Evolutionary conservation across 768 basidiomycete genomes (phyloP).

Genomic region (Strobilomyces dryophilus): DNA sequence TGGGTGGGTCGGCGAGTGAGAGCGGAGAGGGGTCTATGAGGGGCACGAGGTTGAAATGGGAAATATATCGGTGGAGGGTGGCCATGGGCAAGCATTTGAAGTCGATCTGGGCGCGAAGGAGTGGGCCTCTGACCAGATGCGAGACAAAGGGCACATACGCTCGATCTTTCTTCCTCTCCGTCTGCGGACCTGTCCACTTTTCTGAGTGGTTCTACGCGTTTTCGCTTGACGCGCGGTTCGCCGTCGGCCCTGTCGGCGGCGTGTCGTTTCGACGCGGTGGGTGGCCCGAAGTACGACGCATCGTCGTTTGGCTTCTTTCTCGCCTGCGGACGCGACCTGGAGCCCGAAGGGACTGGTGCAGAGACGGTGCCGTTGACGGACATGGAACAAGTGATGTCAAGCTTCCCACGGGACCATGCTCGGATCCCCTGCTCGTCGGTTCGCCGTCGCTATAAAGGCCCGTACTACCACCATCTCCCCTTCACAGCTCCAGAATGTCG

Average conservation of each 20-base stretch:
- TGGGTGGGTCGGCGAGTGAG: slow-evolving; percentile 62
- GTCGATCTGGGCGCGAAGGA: slow-evolving; percentile 52
- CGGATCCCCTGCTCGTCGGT: no score
- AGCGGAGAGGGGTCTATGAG: slow-evolving; percentile 67
- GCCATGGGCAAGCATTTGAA: slow-evolving; percentile 66
- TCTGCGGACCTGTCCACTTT: slow-evolving; percentile 37
- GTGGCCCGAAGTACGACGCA: slow-evolving; percentile 64
- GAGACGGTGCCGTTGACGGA: slow-evolving; percentile 22
- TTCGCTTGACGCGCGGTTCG: slow-evolving; percentile 72
- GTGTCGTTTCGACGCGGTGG: slow-evolving; percentile 57
- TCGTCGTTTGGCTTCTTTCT: slow-evolving; percentile 65
- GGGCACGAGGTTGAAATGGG: slow-evolving; percentile 70
- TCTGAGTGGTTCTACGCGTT: slow-evolving; percentile 51
- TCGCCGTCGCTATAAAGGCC: slow-evolving; percentile 18
- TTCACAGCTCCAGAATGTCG: slow-evolving; percentile 58
- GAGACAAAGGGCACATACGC: slow-evolving; percentile 21
- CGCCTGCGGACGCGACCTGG: slow-evolving; percentile 60
- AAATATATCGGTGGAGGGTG: slow-evolving; percentile 67
- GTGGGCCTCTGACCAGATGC: slow-evolving; percentile 10
- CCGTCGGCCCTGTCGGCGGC: slow-evolving; percentile 67
- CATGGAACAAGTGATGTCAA: slow-evolving; percentile 12
- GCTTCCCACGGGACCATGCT: slow-evolving; percentile 20
- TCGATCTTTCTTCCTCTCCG: slow-evolving; percentile 25
- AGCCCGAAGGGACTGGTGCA: slow-evolving; percentile 36
- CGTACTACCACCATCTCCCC: slow-evolving; percentile 5